Evolutionary conservation across 2,329 filamentous ascomycete genomes (phyloP).

Genomic region (Colletotrichum abscissum): DNA sequence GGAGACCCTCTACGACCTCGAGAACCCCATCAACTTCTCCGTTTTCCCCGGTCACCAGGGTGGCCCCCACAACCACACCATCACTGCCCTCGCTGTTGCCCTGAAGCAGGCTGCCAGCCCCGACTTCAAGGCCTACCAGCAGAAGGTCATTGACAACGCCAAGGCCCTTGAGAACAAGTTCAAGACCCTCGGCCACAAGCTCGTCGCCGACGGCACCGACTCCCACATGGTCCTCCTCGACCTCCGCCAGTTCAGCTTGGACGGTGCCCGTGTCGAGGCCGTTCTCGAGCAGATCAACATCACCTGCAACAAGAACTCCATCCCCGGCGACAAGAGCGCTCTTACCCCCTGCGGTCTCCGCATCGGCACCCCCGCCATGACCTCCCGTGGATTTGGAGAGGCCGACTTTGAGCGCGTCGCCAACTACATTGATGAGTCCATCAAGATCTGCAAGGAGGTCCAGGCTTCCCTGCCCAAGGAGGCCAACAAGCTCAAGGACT

Average conservation of each 20-base stretch:
- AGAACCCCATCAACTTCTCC: constrained; percentile 97
- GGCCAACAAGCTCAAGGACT: constrained; percentile 99
- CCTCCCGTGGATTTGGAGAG: constrained; percentile 90
- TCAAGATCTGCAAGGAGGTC: constrained; percentile 91
- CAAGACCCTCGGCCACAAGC: constrained; percentile 90
- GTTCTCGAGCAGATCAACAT: constrained; percentile 99
- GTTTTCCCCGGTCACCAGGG: constrained; percentile 99
- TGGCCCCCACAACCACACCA: constrained; percentile 99
- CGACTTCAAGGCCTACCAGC: constrained; percentile 95
- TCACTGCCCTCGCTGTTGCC: constrained; percentile 94
- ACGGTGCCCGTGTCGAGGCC: constrained; percentile 94
- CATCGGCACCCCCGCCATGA: constrained; percentile 98
- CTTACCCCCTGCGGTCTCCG: constrained; percentile 94
- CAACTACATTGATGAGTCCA: constrained; percentile 86
- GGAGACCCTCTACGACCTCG: constrained; percentile 90
- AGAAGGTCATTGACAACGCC: constrained; percentile 92
- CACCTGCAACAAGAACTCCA: constrained; percentile 99
- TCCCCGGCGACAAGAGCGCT: constrained; percentile 96
- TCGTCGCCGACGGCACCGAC: constrained; percentile 95
- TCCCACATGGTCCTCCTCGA: constrained; percentile 98
- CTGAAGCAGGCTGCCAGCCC: constrained; percentile 91
- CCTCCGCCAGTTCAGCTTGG: constrained; percentile 85
- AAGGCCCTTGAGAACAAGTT: constrained; percentile 88
- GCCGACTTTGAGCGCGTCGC: constrained; percentile 93
- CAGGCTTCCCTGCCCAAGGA: constrained; percentile 90